A percentile compares a stretch with the other conserved stretches of the same genome.
Evolutionary conservation across 2,329 filamentous ascomycete species (phyloP).

Genomic region (Didymella arachidicola): DNA sequence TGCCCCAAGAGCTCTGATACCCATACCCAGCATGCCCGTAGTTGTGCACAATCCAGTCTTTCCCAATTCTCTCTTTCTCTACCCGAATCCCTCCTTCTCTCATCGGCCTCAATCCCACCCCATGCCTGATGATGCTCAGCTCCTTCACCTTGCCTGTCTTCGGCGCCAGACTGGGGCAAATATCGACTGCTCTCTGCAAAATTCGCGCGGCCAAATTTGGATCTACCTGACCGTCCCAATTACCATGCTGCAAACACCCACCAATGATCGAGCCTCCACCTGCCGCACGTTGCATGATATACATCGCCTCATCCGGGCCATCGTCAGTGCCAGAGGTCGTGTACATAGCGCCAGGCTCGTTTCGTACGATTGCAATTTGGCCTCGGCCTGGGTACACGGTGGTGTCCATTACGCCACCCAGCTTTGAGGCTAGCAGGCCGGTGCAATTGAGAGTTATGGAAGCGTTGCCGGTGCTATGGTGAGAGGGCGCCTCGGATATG

Average conservation of each 20-base stretch:
- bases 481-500: slow-evolving; percentile 72
- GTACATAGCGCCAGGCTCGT: slow-evolving; percentile 75
- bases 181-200: slow-evolving; percentile 76
- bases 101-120: slow-evolving; percentile 80
- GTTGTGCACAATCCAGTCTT: slow-evolving; percentile 77
- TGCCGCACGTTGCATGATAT: slow-evolving; percentile 82
- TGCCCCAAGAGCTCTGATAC: slow-evolving; percentile 62
- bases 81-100: slow-evolving; percentile 76
- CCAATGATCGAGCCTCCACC: slow-evolving; percentile 82
- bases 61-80: slow-evolving; percentile 72
- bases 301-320: slow-evolving; percentile 73
- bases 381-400: slow-evolving; percentile 79
- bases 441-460: slow-evolving; percentile 85
- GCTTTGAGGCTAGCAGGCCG: slow-evolving; percentile 74
- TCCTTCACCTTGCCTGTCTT: slow-evolving; percentile 71
- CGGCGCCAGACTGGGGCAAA: slow-evolving; percentile 68
- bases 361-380: slow-evolving; percentile 84
- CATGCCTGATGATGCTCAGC: slow-evolving; percentile 78
- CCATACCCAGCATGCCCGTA: slow-evolving; percentile 84
- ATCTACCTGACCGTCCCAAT: slow-evolving; percentile 82
- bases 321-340: slow-evolving; percentile 77
- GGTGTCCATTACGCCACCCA: slow-evolving; percentile 82
- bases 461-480: slow-evolving; percentile 65
- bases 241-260: slow-evolving; percentile 81
- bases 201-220: slow-evolving; percentile 81